Evolutionary conservation across 805 yeast genomes (phyloP).

Genomic region (Kregervanrija fluxuum): DNA sequence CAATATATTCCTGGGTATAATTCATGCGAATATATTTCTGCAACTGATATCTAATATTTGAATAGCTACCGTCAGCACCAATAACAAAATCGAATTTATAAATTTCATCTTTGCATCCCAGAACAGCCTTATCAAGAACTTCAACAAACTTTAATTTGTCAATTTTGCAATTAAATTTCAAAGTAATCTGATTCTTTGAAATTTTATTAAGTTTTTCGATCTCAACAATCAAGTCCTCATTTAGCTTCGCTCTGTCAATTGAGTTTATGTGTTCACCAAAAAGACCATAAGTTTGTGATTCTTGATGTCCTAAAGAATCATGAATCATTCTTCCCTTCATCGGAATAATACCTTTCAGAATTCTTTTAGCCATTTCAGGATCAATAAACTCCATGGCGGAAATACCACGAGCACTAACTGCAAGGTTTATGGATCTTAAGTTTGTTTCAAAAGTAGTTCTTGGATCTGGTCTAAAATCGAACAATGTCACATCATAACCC

Average conservation of each 20-base stretch:
- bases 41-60: conserved; percentile 62
- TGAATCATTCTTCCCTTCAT: conserved; percentile 92
- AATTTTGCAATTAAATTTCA: conserved; percentile 54
- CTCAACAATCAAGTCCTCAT: conserved; percentile 58
- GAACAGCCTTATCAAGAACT: conserved; percentile 1
- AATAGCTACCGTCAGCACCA: conserved; percentile 85
- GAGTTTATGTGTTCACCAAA: conserved; percentile 82
- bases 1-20: conserved; percentile 69
- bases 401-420: conserved; percentile 82
- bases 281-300: conserved; percentile 69
- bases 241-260: conserved; percentile 68
- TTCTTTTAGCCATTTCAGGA: conserved; percentile 43
- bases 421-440: conserved; percentile 73
- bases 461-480: conserved; percentile 69
- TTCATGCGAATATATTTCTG: conserved; percentile 65
- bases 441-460: conserved; percentile 26
- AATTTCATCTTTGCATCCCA: too few species aligned
- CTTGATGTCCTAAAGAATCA: conserved; percentile 52
- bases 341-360: conserved; percentile 62
- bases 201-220: conserved; percentile 36
- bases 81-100: conserved; percentile 49
- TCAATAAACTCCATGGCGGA: conserved; percentile 60
- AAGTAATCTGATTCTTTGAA: conserved; percentile 25
- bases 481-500: conserved; percentile 67
- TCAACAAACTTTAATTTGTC: conserved; percentile 30